Base-by-base conservation (phyloP, 2,329 filamentous ascomycete species). In the Falciphora oryzae region DNA sequence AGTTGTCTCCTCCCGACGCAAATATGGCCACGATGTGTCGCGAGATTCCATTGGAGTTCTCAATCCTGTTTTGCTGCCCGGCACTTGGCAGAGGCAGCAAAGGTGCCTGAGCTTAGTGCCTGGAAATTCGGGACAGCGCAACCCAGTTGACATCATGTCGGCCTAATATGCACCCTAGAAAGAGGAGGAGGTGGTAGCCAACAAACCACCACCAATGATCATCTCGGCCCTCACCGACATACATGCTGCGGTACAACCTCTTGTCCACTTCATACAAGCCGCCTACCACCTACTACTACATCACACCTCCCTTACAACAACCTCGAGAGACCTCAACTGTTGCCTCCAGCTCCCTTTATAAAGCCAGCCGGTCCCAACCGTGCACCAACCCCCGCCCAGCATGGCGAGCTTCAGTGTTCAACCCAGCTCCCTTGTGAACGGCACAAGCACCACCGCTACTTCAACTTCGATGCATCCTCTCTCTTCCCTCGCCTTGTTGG, bases 401-500 rank as follows among this genome's bases (percentile, higher is more conserved):
- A 63, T 63, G 62, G 56, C 57, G 16, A 44, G 25, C 56, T 29
- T 31, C 14, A 18, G 28, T 22, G 29, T 2, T 31, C 53, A 63
- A 28, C 22, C 28, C 22, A 29, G 29, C 25, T 57, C 63, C 57
- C 57, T 62, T 56, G 38, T 44, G 35, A 65, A 63, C 66, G 64
- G 57, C 32, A 62, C 65, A 56, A 53, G 58, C 18, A 57, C 57
- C 57, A 57, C 18, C 28, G 38, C 28, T 50, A 62, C 66, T 60
- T 62, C 67, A 50, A 66, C 71, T 66, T 65, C 66, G 67, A 73
- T 73, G 71, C 77, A 84, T 69, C 74, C 80, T 63, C 68, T 85
- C 67, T 77, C 80, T 31, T 81, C 81, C 64, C 74, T 82, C 38
- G 68, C 85, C 38, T 73, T 86, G 32, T 74, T 85, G 65, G 81